Evolutionary conservation across 768 basidiomycete genomes (phyloP).

Genomic region (Leccinellum luteum): DNA sequence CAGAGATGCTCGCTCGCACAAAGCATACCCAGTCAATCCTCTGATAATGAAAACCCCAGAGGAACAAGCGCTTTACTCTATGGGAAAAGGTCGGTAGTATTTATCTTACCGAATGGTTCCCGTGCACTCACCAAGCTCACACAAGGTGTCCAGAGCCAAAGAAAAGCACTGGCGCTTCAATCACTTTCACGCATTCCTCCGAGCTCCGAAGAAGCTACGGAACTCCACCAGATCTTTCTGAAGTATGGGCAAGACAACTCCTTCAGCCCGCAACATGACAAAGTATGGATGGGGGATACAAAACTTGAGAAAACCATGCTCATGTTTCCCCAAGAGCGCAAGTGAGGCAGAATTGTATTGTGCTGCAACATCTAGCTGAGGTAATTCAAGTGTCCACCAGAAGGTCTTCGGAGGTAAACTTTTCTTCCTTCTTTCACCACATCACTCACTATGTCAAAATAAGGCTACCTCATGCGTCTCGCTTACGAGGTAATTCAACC

Average conservation of each 20-base stretch:
- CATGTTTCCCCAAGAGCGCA: conserved; percentile 86
- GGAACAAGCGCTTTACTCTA: conserved; percentile 57
- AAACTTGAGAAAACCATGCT: conserved; percentile 64
- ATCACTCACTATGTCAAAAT: background rate
- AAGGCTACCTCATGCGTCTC: conserved; percentile 57
- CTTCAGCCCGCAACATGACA: conserved; percentile 33
- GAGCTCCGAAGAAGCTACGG: conserved; percentile 61
- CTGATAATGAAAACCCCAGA: conserved; percentile 58
- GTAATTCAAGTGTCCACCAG: conserved; percentile 58
- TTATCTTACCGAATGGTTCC: background rate
- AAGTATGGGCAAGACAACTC: conserved; percentile 47
- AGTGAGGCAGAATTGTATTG: conserved; percentile 44
- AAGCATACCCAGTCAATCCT: conserved; percentile 61
- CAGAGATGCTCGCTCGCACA: conserved; percentile 64
- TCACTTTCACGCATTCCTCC: conserved; percentile 76
- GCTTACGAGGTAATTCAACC: conserved; percentile 58
- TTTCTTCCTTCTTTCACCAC: background rate
- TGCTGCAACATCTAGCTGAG: background rate
- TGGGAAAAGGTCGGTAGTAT: conserved; percentile 60
- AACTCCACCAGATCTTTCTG: conserved; percentile 69
- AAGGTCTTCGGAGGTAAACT: conserved; percentile 74
- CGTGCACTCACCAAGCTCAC: background rate
- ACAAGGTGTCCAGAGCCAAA: conserved; percentile 59
- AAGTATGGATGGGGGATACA: conserved; percentile 76
- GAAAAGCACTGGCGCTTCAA: conserved; percentile 49